phyloP scores from a whole-genome alignment of 306 rosid species.

The Trifolium subterraneum region DNA sequence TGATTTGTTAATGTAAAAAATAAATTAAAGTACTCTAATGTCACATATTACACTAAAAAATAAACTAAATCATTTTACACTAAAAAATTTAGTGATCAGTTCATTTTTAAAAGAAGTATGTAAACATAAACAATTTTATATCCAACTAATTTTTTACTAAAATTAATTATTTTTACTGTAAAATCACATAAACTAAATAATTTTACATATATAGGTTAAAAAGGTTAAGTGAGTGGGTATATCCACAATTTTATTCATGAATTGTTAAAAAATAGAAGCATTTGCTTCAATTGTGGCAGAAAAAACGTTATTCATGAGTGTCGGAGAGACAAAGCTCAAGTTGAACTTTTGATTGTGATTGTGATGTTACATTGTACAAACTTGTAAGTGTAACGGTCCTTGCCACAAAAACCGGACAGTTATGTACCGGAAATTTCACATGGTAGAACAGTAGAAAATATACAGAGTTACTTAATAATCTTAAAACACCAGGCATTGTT shows the following conservation, averaged over 20 bases:
- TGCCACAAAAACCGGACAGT: conserved; percentile 18
- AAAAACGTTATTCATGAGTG: conserved; percentile 10
- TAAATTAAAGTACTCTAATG: no score
- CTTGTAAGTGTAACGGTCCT: conserved; percentile 6
- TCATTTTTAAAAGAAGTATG: no score
- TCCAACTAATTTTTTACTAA: no score
- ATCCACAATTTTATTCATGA: background rate
- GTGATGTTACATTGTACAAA: background rate
- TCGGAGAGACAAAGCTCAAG: background rate
- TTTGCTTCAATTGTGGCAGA: background rate
- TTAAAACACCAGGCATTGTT: conserved; percentile 8
- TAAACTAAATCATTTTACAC: no score
- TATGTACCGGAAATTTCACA: conserved; percentile 15
- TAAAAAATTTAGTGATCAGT: no score
- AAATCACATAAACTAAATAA: no score
- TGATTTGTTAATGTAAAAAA: no score
- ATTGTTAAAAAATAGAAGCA: background rate
- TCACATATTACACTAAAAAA: no score
- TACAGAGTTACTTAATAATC: background rate
- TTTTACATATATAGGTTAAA: background rate
- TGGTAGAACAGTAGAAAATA: background rate
- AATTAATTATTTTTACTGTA: no score
- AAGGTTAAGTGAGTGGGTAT: background rate
- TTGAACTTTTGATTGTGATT: background rate
- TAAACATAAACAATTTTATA: no score